These are phyloP conservation scores for Isabelozyma gotoi DNA, from an alignment of 805 yeast genomes.

Conservation along the genomic window DNA sequence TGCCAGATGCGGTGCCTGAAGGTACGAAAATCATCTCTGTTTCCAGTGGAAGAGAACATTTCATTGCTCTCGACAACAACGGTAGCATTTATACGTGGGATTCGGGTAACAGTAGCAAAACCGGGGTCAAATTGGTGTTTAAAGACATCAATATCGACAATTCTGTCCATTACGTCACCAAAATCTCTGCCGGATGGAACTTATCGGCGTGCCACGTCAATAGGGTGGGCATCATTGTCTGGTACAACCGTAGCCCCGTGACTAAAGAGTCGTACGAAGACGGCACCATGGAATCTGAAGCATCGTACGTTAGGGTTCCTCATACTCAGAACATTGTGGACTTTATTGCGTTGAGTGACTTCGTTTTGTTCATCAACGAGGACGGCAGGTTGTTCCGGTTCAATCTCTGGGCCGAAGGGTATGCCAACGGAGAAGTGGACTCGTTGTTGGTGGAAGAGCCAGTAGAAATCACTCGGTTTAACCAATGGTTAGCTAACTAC, in stretches of 20 bases:
- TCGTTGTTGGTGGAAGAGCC: constrained; percentile 4
- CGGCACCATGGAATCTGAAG: constrained; percentile 20
- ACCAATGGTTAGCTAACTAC: constrained; percentile 25
- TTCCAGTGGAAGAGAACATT: constrained; percentile 64
- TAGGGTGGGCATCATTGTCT: constrained; percentile 55
- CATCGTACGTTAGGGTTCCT: constrained; percentile 42
- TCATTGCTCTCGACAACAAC: constrained; percentile 54
- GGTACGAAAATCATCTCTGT: constrained; percentile 44
- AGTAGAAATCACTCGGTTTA: constrained; percentile 24
- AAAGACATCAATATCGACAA: neutral
- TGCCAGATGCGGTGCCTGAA: constrained; percentile 10
- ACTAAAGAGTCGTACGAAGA: constrained; percentile 16
- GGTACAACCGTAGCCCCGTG: constrained; percentile 42
- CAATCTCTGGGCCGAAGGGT: constrained; percentile 21
- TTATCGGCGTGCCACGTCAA: constrained; percentile 49
- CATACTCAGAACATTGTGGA: constrained; percentile 48
- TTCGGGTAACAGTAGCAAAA: constrained; percentile 23
- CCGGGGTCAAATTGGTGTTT: constrained; percentile 47
- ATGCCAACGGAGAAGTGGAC: constrained; percentile 9
- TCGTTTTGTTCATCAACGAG: constrained; percentile 48
- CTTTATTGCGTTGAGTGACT: constrained; percentile 54
- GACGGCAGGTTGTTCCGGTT: constrained; percentile 42
- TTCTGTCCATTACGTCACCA: constrained; percentile 23
- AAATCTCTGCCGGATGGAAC: constrained; percentile 69
- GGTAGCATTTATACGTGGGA: constrained; percentile 66